Evolutionary conservation across 495 filamentous ascomycete species (phyloP).

Genomic region (Trichoderma asperelloides): DNA sequence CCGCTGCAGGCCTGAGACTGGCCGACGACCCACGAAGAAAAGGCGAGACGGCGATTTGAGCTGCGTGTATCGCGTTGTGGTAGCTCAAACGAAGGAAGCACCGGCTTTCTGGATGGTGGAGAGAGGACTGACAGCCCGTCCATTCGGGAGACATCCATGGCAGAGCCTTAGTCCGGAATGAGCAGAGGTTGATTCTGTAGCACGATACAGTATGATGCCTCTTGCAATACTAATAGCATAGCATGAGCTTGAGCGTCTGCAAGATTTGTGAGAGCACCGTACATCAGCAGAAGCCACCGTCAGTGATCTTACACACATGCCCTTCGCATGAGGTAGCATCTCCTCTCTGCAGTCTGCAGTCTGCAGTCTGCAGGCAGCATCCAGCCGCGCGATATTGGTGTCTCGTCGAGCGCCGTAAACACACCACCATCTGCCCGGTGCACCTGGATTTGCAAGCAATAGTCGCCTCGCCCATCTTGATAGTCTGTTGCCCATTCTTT

Average conservation of each 20-base stretch:
- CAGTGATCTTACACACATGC: no score
- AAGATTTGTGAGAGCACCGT: no score
- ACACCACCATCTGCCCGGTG: slow-evolving; percentile 6
- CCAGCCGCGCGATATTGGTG: background rate
- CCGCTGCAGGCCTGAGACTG: background rate
- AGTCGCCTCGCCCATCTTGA: no score
- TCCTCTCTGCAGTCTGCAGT: background rate
- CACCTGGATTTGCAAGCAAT: background rate
- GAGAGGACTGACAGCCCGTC: background rate
- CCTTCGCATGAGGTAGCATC: no score
- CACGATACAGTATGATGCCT: background rate
- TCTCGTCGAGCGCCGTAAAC: background rate
- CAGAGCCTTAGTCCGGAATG: background rate
- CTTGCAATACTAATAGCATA: background rate
- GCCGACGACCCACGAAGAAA: background rate
- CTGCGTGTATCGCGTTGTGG: no score
- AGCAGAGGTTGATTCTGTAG: background rate
- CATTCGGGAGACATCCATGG: background rate
- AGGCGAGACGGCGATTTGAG: no score
- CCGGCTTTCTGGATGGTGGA: background rate
- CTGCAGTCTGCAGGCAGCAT: background rate
- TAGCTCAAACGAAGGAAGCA: background rate
- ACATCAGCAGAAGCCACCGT: no score
- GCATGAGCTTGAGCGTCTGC: background rate
- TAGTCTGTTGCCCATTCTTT: no score